A percentile compares a stretch with the other conserved stretches of the same genome.
Conservation (phyloP, 257 asterid species). For the Fraxinus americana region DNA sequence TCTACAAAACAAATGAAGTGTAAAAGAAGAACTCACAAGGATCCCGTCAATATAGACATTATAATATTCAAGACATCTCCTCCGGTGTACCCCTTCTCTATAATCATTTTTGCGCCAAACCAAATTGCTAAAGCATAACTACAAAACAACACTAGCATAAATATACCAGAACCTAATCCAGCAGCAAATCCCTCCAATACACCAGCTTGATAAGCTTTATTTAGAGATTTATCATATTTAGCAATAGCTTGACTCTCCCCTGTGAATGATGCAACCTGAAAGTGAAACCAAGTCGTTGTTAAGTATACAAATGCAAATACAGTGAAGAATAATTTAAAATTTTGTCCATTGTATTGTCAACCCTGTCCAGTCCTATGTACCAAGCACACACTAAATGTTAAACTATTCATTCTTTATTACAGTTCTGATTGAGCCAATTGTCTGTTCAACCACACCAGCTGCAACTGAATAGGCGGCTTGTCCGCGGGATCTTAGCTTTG, state of each 20-base stretch:
- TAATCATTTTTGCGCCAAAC: slow-evolving; percentile 64
- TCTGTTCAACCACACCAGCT: slow-evolving; percentile 58
- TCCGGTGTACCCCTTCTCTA: slow-evolving; percentile 48
- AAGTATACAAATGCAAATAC: background rate
- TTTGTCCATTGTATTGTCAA: background rate
- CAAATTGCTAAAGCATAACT: slow-evolving; percentile 69
- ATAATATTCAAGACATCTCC: slow-evolving; percentile 59
- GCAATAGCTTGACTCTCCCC: slow-evolving; percentile 55
- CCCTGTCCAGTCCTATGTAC: background rate
- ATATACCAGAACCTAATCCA: slow-evolving; percentile 61
- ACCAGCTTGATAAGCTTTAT: slow-evolving; percentile 49
- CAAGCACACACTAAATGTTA: background rate
- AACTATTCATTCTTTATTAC: slow-evolving; percentile 30
- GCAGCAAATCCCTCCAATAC: slow-evolving; percentile 61
- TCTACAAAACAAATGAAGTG: background rate
- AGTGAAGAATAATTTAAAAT: background rate
- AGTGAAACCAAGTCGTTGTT: background rate
- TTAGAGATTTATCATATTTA: slow-evolving; percentile 45
- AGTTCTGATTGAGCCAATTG: slow-evolving; percentile 61
- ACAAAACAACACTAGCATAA: slow-evolving; percentile 41
- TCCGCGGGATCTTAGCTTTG: slow-evolving; percentile 35
- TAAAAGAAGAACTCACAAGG: slow-evolving; percentile 36
- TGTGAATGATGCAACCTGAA: slow-evolving; percentile 70
- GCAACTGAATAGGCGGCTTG: slow-evolving; percentile 67
- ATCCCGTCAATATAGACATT: slow-evolving; percentile 53